Base-by-base conservation (phyloP, 1,284 basidiomycete species). In the Sporisorium graminicola region DNA sequence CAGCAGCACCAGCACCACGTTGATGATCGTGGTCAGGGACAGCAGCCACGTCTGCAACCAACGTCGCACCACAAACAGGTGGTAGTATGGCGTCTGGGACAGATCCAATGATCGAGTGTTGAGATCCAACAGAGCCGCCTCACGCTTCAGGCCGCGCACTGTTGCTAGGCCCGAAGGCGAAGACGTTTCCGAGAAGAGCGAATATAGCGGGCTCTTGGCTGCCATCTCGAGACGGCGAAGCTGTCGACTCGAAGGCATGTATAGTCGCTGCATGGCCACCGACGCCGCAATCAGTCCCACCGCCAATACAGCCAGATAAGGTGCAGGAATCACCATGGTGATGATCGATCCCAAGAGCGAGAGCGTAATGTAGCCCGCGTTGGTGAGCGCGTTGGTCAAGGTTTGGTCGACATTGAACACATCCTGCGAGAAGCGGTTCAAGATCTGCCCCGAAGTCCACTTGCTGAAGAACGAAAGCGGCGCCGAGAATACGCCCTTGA, bases 351-450 rank as follows among this genome's bases (percentile, higher is more conserved):
- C 73, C 4, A 78, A 5, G 18, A 78, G n/a, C 13, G 26, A 35
- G 9, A 59, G 35, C 8, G 49, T 24, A 52, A 60, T 47, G 35
- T 33, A 52, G 5, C 37, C 47, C 26, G 68, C 27, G 40, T 78
- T 80, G 13, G 40, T 40, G 14, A 75, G 40, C 9, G 65, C 55
- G 6, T 77, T 42, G 0, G 43, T 44, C 20, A 79, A 63, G 16
- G 65, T 65, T 46, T 58, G 66, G 35, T 80, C 79, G 18, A 80
- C 27, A 42, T 73, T 67, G 56, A 74, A 77, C 29, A 81, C 58
- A 26, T 80, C 79, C 29, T 80, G 79, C 31, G 80, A 81, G 46
- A 80, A 80, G 51, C 79, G 73, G 33, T 80, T 80, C 44, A 74
- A 54, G 58, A 82, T 74, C 37, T 72, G 73, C 1, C 80, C 80